Conservation (phyloP, 139 green algal species). For the Monoraphidium neglectum region DNA sequence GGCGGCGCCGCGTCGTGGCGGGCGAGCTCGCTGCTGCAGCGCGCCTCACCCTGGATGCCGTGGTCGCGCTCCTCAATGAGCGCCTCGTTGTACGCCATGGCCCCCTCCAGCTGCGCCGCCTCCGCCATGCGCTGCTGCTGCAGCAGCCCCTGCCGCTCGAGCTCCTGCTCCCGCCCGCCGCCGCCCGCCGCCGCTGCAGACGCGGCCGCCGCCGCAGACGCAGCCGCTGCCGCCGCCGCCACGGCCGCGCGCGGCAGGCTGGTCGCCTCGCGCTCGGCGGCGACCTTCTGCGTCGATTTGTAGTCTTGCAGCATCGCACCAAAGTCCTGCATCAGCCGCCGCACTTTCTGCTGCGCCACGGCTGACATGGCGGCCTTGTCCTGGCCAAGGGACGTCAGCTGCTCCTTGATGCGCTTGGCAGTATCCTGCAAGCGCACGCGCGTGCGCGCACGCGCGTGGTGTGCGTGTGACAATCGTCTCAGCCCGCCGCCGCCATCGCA, state of each 20-base stretch:
- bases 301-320: constrained; percentile 62
- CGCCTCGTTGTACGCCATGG: constrained; percentile 77
- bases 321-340: constrained; percentile 59
- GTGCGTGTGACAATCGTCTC: too few species aligned
- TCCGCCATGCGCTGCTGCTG: constrained; percentile 33
- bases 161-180: constrained; percentile 27
- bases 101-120: constrained; percentile 53
- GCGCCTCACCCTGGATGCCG: constrained; percentile 53
- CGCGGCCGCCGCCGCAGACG: not conserved
- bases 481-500: too few species aligned
- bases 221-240: constrained; percentile 4
- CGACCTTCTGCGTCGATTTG: constrained; percentile 59
- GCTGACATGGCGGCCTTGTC: not conserved
- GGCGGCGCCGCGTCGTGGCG: not conserved
- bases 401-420: constrained; percentile 50
- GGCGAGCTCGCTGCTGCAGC: too few species aligned
- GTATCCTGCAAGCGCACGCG: too few species aligned
- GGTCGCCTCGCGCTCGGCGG: constrained; percentile 64
- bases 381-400: constrained; percentile 29
- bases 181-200: constrained; percentile 21
- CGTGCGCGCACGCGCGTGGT: too few species aligned
- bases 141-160: constrained; percentile 53
- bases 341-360: constrained; percentile 12
- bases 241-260: constrained; percentile 51
- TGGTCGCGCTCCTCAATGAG: constrained; percentile 87